Evolutionary conservation across 345 rosid species (phyloP).

Genomic region (Bruguiera sexangula): DNA sequence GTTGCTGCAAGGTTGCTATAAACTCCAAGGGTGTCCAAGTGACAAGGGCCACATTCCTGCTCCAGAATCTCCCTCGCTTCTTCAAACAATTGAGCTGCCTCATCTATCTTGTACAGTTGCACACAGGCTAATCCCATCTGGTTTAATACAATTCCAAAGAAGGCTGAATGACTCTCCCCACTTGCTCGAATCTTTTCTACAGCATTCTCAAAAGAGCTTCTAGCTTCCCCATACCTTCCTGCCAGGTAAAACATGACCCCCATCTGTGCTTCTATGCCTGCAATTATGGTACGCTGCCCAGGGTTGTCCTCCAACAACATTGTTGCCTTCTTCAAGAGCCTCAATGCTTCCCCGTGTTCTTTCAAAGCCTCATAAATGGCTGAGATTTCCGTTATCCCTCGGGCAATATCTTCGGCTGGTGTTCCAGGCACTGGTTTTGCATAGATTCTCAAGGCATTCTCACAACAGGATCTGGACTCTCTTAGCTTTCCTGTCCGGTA

Average conservation of each 20-base stretch:
- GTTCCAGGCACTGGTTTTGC: constrained; percentile 88
- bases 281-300: constrained; percentile 82
- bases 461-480: constrained; percentile 91
- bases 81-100: constrained; percentile 87
- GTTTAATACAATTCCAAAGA: constrained; percentile 87
- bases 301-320: constrained; percentile 82
- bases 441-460: constrained; percentile 80
- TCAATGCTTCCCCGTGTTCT: constrained; percentile 93
- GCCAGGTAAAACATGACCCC: constrained; percentile 92
- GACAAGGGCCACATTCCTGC: constrained; percentile 80
- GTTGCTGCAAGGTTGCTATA: constrained; percentile 97
- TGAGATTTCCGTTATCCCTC: constrained; percentile 83
- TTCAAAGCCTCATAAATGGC: constrained; percentile 87
- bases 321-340: constrained; percentile 81
- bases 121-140: constrained; percentile 96
- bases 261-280: constrained; percentile 95
- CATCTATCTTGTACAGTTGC: constrained; percentile 84
- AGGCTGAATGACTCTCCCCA: constrained; percentile 83
- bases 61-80: constrained; percentile 85
- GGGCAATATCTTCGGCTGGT: constrained; percentile 76
- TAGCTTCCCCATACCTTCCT: constrained; percentile 81
- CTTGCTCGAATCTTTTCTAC: constrained; percentile 69
- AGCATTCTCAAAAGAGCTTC: constrained; percentile 74
- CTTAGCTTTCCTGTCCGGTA: constrained; percentile 87
- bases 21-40: constrained; percentile 88